Base-by-base conservation (phyloP, 202 grass and related monocot species). In the Sporobolus alterniflorus region DNA sequence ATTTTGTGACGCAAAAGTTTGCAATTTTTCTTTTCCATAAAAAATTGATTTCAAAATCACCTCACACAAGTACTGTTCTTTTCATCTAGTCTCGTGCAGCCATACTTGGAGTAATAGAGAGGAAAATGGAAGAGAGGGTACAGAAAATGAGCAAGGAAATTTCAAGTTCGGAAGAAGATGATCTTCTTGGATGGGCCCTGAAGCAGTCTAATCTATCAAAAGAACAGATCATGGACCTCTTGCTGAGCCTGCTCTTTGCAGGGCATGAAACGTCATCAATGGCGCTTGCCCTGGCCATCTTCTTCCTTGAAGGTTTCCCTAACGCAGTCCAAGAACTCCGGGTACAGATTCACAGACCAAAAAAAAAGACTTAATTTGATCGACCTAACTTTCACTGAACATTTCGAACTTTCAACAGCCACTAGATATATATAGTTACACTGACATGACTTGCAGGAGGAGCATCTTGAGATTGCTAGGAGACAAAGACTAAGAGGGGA, bases 181-280 rank as follows among this genome's bases (percentile, higher is more conserved):
- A 99, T 77, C 96, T 99, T 68, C 91, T 99, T 21, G 89, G 91
- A 66, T 99, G 96, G 96, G 93, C 93, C 9, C 64, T 94, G 28
- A 94, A 88, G 67, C 89, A 96, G 20, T 92, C 91, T 2, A 91
- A 85, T 67, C 86, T 99, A 21, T 94, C 91, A 3, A 96, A 94
- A 59, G 96, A 99, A 47, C 93, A 99, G 84, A 99, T 99, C 68
- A 78, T 99, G 40, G 96, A 99, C 78, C 96, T 99, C 18, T 76
- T 99, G 73, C 77, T 99, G 24, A 96, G 96, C 87, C 67, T 99
- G 85, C 93, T 99, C 31, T 99, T 99, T 6, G 96, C 96, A 0
- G 93, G 96, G 34, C 96, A 99, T 11, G 96, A 99, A 81, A 99
- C 96, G 5, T 99, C 96, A 22, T 99, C 96, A 20, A 92, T 94